Evolutionary conservation across 192 early-diverging fungal genomes (phyloP).

Genomic region (Dissophora globulifera): DNA sequence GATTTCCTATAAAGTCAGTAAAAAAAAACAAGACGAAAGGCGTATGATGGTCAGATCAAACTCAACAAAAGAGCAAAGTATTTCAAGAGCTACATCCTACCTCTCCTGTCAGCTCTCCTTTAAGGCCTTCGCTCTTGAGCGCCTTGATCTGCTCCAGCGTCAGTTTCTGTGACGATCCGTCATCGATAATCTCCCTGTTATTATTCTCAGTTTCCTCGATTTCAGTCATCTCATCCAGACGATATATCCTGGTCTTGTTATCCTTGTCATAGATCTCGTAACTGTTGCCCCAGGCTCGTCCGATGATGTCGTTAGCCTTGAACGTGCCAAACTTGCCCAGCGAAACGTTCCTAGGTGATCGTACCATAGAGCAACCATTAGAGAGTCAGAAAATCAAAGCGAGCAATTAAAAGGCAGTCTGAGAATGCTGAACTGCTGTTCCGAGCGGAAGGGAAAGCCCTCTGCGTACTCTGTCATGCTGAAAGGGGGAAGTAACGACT

Average conservation of each 20-base stretch:
- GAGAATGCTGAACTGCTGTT: not conserved
- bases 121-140: conserved; percentile 77
- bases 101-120: conserved; percentile 73
- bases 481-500: no score
- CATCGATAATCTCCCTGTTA: conserved; percentile 85
- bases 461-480: no score
- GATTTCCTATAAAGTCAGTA: conserved; percentile 63
- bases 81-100: no score
- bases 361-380: no score
- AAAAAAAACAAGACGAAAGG: conserved; percentile 11
- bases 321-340: conserved; percentile 96
- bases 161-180: conserved; percentile 79
- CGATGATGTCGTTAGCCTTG: conserved; percentile 81
- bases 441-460: no score
- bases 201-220: conserved; percentile 81
- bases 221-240: conserved; percentile 41
- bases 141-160: conserved; percentile 83
- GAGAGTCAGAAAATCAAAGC: no score
- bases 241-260: conserved; percentile 51
- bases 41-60: no score
- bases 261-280: conserved; percentile 83
- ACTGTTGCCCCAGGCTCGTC: conserved; percentile 80
- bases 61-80: not conserved
- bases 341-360: conserved; percentile 66
- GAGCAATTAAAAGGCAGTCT: no score